Evolutionary conservation across 1,139 yeast species (phyloP).

Genomic region (Yamadazyma sp.): DNA sequence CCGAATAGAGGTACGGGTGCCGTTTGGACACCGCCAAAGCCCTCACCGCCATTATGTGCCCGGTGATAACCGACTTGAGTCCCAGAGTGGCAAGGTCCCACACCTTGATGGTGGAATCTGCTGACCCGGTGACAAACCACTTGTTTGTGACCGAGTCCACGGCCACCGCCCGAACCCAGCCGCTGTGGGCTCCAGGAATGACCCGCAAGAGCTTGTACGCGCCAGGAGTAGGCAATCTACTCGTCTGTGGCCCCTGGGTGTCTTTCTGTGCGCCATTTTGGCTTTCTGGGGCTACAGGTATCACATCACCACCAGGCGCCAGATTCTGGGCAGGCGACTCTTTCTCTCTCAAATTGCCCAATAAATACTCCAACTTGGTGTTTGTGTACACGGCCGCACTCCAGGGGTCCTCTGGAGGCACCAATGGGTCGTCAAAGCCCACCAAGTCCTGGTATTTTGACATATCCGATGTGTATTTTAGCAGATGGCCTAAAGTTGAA

Average conservation of each 20-base stretch:
- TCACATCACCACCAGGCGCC: not conserved
- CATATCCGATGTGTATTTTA: constrained; percentile 5
- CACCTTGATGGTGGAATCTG: constrained; percentile 83
- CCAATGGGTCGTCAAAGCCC: constrained; percentile 17
- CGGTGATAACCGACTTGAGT: constrained; percentile 75
- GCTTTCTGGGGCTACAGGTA: not conserved
- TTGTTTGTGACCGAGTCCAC: constrained; percentile 80
- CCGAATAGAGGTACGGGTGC: constrained; percentile 87
- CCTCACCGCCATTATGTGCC: constrained; percentile 88
- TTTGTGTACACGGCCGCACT: constrained; percentile 35
- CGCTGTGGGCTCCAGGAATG: constrained; percentile 80
- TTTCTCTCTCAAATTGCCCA: constrained; percentile 5
- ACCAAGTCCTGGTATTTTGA: constrained; percentile 13
- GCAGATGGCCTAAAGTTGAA: too few species aligned
- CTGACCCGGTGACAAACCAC: constrained; percentile 91
- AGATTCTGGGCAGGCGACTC: not conserved
- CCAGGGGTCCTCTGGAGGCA: constrained; percentile 31
- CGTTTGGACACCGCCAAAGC: constrained; percentile 69
- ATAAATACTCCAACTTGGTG: constrained; percentile 26
- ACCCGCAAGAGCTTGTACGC: constrained; percentile 71
- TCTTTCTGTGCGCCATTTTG: not conserved
- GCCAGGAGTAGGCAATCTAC: too few species aligned
- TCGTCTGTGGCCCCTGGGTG: not conserved
- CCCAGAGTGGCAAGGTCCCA: constrained; percentile 85
- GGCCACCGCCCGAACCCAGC: constrained; percentile 83